These are phyloP conservation scores for Blechomonas ayalai DNA, from an alignment of 208 protist species.

Conservation along the genomic window DNA sequence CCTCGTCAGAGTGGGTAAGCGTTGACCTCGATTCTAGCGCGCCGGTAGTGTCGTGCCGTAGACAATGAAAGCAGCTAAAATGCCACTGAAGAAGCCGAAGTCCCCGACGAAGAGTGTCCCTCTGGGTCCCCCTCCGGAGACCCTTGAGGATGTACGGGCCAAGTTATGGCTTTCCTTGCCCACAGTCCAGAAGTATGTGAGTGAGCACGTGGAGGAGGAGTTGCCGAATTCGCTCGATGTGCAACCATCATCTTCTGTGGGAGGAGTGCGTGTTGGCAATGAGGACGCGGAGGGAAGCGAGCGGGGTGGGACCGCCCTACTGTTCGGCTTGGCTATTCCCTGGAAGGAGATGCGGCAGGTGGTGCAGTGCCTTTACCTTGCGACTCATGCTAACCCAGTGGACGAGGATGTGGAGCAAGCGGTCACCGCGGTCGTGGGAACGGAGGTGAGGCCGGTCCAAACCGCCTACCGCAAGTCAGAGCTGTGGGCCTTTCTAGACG, in stretches of 20 bases:
- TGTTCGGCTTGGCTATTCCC: slow-evolving; percentile 19
- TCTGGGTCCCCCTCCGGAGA: slow-evolving; percentile 10
- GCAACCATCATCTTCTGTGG: not conserved
- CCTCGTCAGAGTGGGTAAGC: too few relatives aligned
- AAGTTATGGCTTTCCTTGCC: slow-evolving; percentile 65
- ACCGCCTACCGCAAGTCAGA: slow-evolving; percentile 28
- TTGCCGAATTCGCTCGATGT: not conserved
- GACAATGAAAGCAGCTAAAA: too few relatives aligned
- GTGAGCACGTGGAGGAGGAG: not conserved
- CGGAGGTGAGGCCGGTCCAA: slow-evolving; percentile 6
- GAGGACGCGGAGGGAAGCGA: slow-evolving; percentile 9
- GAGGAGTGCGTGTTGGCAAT: not conserved
- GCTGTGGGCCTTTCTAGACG: slow-evolving; percentile 33
- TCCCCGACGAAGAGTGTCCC: slow-evolving; percentile 1
- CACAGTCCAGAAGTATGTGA: slow-evolving; percentile 15
- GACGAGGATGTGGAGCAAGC: slow-evolving; percentile 25
- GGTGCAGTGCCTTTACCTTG: slow-evolving; percentile 52
- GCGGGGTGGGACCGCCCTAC: not conserved
- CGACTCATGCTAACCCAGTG: slow-evolving; percentile 57
- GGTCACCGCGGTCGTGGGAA: slow-evolving; percentile 22
- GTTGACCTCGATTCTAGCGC: too few relatives aligned
- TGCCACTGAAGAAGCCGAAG: not conserved
- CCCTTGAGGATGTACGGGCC: slow-evolving; percentile 40
- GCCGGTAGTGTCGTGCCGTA: too few relatives aligned
- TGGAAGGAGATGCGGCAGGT: slow-evolving; percentile 41